Base-by-base conservation (phyloP, 768 basidiomycete genomes). In the Boletus coccyginus region DNA sequence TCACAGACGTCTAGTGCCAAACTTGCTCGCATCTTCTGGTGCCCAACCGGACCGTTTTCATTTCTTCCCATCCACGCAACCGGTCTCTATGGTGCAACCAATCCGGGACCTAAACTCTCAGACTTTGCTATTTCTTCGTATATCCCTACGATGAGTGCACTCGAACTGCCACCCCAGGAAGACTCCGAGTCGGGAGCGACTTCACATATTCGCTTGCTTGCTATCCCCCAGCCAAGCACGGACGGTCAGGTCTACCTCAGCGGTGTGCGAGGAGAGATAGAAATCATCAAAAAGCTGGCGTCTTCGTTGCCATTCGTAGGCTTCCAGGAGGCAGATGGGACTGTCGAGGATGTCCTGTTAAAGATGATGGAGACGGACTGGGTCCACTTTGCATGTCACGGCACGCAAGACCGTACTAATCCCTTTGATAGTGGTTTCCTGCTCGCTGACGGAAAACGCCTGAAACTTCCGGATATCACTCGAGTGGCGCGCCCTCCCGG, bases 341-440 rank as follows among this genome's bases (percentile, higher is more conserved):
- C 29, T 13, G 40, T 42, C 1, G 39, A 41, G n/a, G 41, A 42
- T n/a, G 50, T 41, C 11, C 13, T 50, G 29, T 29, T 29, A 6
- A 14, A 13, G 21, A 45, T 44, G 52, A 46, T 17, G 10, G 32
- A 36, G 14, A 33, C 33, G 4, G 31, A 43, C 24, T 53, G 52
- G 66, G 63, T 67, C 16, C 73, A 73, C 47, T 60, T 74, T 44
- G 65, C 67, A 21, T 72, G 73, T 38, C 73, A 74, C 40, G 73
- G 69, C 3, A 38, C 40, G 7, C 68, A 68, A 40, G 55, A 65
- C 36, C 13, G 42, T 2, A 13, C 48, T 11, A 38, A 63, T n/a
- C 70, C 70, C 8, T 40, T 60, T 16, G 44, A 64, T 17, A 66
- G 65, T 35, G 57, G 41, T 3, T 62, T 72, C 50, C 19, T 50